phyloP scores from a whole-genome alignment of 2,329 filamentous ascomycete genomes.

The Ophiostoma novo-ulmi region DNA sequence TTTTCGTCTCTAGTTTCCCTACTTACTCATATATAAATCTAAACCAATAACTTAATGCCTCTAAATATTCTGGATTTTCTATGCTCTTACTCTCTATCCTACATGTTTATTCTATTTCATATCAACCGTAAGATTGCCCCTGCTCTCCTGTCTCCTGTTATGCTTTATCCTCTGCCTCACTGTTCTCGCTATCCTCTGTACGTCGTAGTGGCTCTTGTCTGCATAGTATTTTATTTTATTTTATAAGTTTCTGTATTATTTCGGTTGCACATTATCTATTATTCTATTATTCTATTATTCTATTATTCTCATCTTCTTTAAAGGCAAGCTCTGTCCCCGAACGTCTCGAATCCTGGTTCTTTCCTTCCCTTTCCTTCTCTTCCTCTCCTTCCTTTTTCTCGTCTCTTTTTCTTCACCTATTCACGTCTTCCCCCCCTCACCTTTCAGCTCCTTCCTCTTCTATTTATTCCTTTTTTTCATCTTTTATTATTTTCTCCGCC shows the following conservation, averaged over 20 bases:
- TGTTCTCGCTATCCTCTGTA: conserved; percentile 11
- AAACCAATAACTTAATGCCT: background rate
- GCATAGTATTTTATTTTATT: background rate
- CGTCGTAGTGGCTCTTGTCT: conserved; percentile 13
- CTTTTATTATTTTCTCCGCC: background rate
- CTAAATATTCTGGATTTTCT: background rate
- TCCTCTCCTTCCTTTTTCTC: background rate
- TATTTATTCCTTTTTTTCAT: background rate
- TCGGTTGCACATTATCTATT: background rate
- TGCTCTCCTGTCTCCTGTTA: background rate
- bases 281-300: conserved; percentile 16
- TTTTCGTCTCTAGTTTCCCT: background rate
- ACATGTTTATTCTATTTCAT: conserved; percentile 14
- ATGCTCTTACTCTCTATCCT: background rate
- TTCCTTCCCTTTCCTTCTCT: background rate
- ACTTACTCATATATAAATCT: background rate
- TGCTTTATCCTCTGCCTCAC: conserved; percentile 10
- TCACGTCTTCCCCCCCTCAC: background rate
- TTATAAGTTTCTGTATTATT: background rate
- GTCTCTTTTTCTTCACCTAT: background rate
- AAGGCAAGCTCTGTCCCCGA: conserved; percentile 17
- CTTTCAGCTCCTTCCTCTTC: background rate
- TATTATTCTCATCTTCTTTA: conserved; percentile 14
- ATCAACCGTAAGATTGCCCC: conserved; percentile 14
- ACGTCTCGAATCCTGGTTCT: conserved; percentile 4